Conservation (phyloP, 106 monocot genomes). For the Dioscorea zingiberensis region DNA sequence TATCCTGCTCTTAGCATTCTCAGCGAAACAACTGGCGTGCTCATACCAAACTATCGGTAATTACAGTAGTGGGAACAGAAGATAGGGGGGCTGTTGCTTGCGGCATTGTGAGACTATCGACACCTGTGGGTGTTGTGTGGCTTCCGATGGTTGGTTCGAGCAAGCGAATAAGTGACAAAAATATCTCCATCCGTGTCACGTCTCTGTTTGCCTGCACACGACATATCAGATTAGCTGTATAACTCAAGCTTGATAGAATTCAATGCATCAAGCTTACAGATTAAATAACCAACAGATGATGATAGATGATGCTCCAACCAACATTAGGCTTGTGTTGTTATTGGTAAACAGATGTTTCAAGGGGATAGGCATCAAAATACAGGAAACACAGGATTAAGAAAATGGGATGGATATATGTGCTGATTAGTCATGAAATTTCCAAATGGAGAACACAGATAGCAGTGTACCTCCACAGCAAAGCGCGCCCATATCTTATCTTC, state of each 20-base stretch:
- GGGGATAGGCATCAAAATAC: neutral
- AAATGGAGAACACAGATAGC: neutral
- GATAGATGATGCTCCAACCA: neutral
- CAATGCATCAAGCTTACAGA: neutral
- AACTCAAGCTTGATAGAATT: neutral
- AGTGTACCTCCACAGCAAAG: constrained; percentile 80
- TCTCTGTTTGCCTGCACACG: constrained; percentile 78
- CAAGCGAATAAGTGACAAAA: constrained; percentile 59
- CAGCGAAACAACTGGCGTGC: constrained; percentile 1
- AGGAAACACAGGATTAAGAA: neutral
- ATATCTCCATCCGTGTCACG: constrained; percentile 92
- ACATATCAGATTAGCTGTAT: neutral
- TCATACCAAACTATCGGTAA: constrained; percentile 16
- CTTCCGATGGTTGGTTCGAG: constrained; percentile 41
- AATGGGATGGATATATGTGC: too few relatives aligned
- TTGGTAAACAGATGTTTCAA: neutral
- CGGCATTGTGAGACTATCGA: constrained; percentile 16
- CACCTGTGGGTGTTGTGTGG: constrained; percentile 7
- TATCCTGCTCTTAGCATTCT: constrained; percentile 43
- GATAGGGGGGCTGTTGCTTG: constrained; percentile 11
- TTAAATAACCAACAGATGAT: too few relatives aligned
- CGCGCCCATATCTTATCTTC: constrained; percentile 89
- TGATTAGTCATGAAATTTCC: neutral
- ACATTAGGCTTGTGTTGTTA: neutral
- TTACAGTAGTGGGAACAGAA: constrained; percentile 38